phyloP scores from a whole-genome alignment of 371 early-diverging fungal species.

The Mucor lusitanicus region DNA sequence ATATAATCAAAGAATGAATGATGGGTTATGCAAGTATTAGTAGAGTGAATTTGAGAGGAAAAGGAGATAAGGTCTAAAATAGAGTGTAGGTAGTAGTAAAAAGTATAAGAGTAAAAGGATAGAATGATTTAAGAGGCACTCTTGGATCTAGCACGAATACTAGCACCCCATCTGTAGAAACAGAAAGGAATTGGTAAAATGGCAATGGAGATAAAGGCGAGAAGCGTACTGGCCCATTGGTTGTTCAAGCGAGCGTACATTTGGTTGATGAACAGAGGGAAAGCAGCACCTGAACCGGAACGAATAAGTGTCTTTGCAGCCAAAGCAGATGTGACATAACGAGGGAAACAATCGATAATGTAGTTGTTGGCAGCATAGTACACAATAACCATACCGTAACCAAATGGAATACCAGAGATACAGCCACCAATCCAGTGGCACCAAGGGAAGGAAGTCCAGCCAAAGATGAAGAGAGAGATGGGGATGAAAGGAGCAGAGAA shows the following conservation, averaged over 20 bases:
- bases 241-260: slow-evolving; percentile 42
- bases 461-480: slow-evolving; percentile 48
- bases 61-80: background rate
- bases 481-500: slow-evolving; percentile 42
- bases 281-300: slow-evolving; percentile 47
- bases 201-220: slow-evolving; percentile 46
- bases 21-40: background rate
- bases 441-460: slow-evolving; percentile 46
- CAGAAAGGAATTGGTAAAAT: slow-evolving; percentile 48
- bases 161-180: slow-evolving; percentile 43
- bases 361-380: slow-evolving; percentile 49
- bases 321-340: slow-evolving; percentile 44
- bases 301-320: slow-evolving; percentile 47
- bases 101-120: background rate
- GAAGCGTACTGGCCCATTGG: slow-evolving; percentile 46
- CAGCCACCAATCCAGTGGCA: slow-evolving; percentile 41
- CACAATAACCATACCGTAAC: slow-evolving; percentile 46
- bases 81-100: background rate
- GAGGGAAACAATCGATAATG: slow-evolving; percentile 45
- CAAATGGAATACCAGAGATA: slow-evolving; percentile 43
- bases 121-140: slow-evolving; percentile 19
- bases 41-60: background rate
- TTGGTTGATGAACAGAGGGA: slow-evolving; percentile 46
- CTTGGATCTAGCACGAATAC: slow-evolving; percentile 39
- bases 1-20: background rate